Evolutionary conservation across 1,284 basidiomycete species (phyloP).

Genomic region (Rhizoctonia solani): DNA sequence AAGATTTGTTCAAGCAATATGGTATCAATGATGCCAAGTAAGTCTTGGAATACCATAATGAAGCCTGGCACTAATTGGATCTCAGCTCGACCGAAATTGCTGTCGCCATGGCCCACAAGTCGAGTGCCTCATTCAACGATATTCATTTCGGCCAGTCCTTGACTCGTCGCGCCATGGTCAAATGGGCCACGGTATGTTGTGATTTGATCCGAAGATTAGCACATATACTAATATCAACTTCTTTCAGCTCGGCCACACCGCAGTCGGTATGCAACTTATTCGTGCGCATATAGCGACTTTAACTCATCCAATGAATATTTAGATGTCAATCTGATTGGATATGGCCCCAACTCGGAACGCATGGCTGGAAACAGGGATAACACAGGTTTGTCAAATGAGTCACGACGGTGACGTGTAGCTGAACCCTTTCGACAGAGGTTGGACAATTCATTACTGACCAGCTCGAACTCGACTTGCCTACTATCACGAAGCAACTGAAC

Average conservation of each 20-base stretch:
- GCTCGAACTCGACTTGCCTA: conserved; percentile 33
- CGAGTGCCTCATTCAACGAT: conserved; percentile 32
- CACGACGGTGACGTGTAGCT: neutral
- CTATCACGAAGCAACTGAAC: conserved; percentile 35
- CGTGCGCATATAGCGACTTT: neutral
- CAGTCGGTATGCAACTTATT: conserved; percentile 20
- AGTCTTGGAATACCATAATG: neutral
- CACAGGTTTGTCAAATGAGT: conserved; percentile 1
- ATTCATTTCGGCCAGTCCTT: conserved; percentile 38
- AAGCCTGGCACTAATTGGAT: neutral
- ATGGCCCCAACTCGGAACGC: conserved; percentile 34
- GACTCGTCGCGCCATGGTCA: conserved; percentile 37
- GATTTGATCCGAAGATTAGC: neutral
- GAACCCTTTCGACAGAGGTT: conserved; percentile 26
- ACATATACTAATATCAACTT: neutral
- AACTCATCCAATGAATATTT: neutral
- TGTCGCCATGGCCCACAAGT: conserved; percentile 36
- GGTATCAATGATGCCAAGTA: conserved; percentile 41
- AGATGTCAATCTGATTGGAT: conserved; percentile 38
- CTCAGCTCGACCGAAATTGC: conserved; percentile 33
- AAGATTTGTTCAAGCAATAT: conserved; percentile 36
- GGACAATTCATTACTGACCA: conserved; percentile 37
- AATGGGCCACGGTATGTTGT: conserved; percentile 25
- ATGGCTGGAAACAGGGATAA: conserved; percentile 37
- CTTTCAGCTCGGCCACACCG: conserved; percentile 27